Conservation (phyloP, 164 flowering plant species). For the Paratinospora sagittata region DNA sequence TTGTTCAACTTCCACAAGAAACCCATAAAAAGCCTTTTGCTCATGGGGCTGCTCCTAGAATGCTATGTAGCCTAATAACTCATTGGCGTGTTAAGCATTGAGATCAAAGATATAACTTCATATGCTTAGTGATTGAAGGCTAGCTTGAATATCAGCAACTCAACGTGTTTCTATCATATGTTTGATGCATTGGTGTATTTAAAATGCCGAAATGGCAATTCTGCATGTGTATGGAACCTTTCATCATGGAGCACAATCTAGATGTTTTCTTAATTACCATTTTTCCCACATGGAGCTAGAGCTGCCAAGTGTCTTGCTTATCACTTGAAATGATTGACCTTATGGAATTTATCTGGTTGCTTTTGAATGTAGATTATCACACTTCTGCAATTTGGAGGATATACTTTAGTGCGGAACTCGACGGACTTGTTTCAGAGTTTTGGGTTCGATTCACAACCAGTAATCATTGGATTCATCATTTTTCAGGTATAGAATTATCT, state of each 20-base stretch:
- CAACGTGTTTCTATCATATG: background rate
- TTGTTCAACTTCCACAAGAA: no score
- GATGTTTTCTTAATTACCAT: background rate
- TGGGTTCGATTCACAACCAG: constrained; percentile 97
- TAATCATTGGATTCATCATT: constrained; percentile 85
- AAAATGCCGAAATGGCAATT: background rate
- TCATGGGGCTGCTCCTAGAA: no score
- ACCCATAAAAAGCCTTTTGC: no score
- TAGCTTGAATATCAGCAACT: background rate
- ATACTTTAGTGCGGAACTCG: constrained; percentile 89
- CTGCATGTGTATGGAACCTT: background rate
- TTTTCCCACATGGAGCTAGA: background rate
- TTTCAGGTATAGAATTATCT: constrained; percentile 62
- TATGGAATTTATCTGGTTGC: background rate
- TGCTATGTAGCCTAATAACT: no score
- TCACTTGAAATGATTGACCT: background rate
- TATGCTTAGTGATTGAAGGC: background rate
- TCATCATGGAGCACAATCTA: background rate
- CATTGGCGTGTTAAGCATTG: no score
- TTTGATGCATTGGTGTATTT: no score
- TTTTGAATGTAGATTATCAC: constrained; percentile 63
- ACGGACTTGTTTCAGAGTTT: constrained; percentile 84
- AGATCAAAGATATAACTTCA: background rate
- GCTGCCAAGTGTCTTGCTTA: background rate
- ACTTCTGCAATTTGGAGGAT: constrained; percentile 93